A percentile compares a stretch with the other conserved stretches of the same genome.
Evolutionary conservation across 2,329 filamentous ascomycete species (phyloP).

Genomic region (Zarea fungicola): DNA sequence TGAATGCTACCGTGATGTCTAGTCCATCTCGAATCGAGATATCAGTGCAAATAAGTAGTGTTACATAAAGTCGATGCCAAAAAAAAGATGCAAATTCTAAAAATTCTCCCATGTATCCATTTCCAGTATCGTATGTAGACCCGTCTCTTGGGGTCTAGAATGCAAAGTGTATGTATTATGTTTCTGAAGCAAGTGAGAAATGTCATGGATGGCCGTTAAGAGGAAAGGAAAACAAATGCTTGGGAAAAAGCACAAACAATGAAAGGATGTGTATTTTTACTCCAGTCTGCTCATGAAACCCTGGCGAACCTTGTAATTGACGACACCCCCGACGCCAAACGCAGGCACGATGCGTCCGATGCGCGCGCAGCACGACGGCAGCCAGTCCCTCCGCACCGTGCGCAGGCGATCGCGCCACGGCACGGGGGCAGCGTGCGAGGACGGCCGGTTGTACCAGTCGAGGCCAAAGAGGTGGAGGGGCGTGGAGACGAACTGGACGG

Average conservation of each 20-base stretch:
- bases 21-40: no score
- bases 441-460: slow-evolving; percentile 75
- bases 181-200: not conserved
- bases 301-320: slow-evolving; percentile 68
- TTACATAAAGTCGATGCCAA: not conserved
- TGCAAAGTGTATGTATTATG: not conserved
- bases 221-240: not conserved
- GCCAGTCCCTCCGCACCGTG: slow-evolving; percentile 70
- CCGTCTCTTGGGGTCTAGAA: not conserved
- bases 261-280: slow-evolving; percentile 11
- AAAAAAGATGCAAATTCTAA: not conserved
- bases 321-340: slow-evolving; percentile 82
- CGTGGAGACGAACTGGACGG: slow-evolving; percentile 73
- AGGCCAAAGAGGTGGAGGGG: slow-evolving; percentile 80
- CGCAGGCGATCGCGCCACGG: slow-evolving; percentile 56
- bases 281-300: slow-evolving; percentile 59
- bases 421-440: slow-evolving; percentile 24
- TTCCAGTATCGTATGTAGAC: not conserved
- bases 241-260: not conserved
- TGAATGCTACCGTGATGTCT: no score
- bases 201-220: not conserved
- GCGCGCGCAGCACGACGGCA: slow-evolving; percentile 65
- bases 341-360: slow-evolving; percentile 84
- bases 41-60: no score
- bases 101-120: not conserved